Evolutionary conservation across 2,329 filamentous ascomycete species (phyloP), one percentile per base, ranked within the genome.

Genomic region (Aspergillus awamori): DNA sequence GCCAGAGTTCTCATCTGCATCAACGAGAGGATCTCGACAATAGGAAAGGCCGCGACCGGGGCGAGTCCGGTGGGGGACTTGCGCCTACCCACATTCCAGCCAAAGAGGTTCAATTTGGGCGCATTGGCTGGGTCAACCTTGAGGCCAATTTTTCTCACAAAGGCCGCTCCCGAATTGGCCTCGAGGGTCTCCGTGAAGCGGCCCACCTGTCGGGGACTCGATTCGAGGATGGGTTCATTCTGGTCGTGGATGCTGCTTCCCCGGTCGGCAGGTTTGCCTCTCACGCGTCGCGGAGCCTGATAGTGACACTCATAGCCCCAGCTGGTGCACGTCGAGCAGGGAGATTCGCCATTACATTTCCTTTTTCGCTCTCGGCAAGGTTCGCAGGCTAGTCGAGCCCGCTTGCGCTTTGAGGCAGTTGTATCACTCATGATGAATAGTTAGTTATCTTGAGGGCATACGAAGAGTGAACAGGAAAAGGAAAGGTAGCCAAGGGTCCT

Each of bases 111-210:
- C 52, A 84, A 74, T 43, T 81, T 78, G 0, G 83, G 83, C 2
- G 81, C 82, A 62, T 80, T 81, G 4, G 77, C 78, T 0, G 83
- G 80, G 67, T 86, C 83, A 3, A 86, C 72, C 43, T 80, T 78
- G 45, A 84, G 75, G 0, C 80, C 83, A 39, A 86, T 71, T n/a
- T 79, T 77, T 45, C 82, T 73, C 3, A 84, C 77, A 64, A 86
- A 86, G 0, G 82, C 82, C 0, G 84, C 80, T 0, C 82, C 82
- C 0, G 83, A 85, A 63, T 86, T 86, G 43, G 83, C 83, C 59
- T 85, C 82, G 10, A 85, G 71, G 11, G 76, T 81, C 61, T 43
- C 65, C 33, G 20, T 64, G 64, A 41, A 48, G 55, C 5, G 62
- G 55, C 63, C 67, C 61, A 8, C 53, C 28, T 4, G 38, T 47